Percentiles rank a stretch among this genome's conserved stretches.
Conservation (phyloP, 345 rosid species). For the Clausena lansium region DNA sequence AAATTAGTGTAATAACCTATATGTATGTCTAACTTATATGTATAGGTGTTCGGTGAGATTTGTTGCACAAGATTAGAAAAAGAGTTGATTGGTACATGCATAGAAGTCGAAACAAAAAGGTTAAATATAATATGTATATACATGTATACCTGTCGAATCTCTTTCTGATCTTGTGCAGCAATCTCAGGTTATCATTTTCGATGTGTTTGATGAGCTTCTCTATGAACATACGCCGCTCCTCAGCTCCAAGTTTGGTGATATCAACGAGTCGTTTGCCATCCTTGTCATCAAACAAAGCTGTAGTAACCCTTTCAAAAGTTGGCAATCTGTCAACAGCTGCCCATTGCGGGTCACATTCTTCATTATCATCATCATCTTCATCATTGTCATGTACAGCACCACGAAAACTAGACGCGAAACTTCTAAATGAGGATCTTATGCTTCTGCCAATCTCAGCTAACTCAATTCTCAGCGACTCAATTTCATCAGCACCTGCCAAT, state of each 20-base stretch:
- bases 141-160: conserved; percentile 21
- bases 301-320: not conserved
- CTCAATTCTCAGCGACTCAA: conserved; percentile 38
- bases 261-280: not conserved
- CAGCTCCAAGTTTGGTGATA: not conserved
- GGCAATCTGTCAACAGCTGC: conserved; percentile 20
- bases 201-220: not conserved
- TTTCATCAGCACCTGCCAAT: conserved; percentile 32
- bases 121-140: not conserved
- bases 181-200: not conserved
- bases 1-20: not conserved
- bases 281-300: not conserved
- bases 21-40: no score
- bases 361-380: not conserved
- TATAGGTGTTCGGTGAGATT: no score
- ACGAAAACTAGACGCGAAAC: conserved; percentile 22
- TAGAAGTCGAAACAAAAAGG: not conserved
- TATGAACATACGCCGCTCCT: not conserved
- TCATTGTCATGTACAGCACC: not conserved
- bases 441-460: conserved; percentile 43
- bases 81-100: not conserved
- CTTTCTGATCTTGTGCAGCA: conserved; percentile 9
- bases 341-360: conserved; percentile 21
- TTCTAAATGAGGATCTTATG: conserved; percentile 39
- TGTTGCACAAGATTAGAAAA: no score